Base-by-base conservation (phyloP, 164 flowering plant genomes). In the Macadamia integrifolia region DNA sequence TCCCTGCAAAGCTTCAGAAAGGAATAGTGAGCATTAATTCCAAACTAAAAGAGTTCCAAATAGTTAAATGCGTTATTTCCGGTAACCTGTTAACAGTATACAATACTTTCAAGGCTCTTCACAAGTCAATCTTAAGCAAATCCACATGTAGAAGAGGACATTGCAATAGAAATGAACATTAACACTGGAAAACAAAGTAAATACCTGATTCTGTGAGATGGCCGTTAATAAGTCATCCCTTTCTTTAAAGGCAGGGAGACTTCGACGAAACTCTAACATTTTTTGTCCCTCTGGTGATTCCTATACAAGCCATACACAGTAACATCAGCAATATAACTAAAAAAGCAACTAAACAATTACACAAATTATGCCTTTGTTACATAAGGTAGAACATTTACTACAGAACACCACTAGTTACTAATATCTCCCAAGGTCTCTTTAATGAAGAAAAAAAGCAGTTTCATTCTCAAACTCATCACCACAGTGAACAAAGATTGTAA, bases 201-300 rank as follows among this genome's bases (percentile, higher is more conserved):
- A 31, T 9, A 90, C 98, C 99, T 92, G 99, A 76, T 90, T 87
- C 60, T 77, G 72, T 43, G 86, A 83, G 74, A 94, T 88, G 66
- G 92, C 82, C 40, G 69, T 58, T 72, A 93, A 65, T 72, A 93
- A 71, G 57, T 84, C 79, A 82, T 86, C 92, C 81, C 80, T 90
- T 79, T 88, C 97, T 71, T 88, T 88, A 67, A 83, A 90, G 55
- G 90, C 86, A 66, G 99, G 99, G 43, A 94, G 93, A 63, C 82
- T 80, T 76, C 66, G 79, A 13, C 99, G 91, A 72, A 92, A 88
- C 71, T 88, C 84, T 64, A 77, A 76, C 85, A 92, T 85, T 69
- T 77, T 80, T 66, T 64, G 73, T 23, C 99, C 99, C 76, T 89
- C 92, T 12, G 78, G 75, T 66, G 96, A 88, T 68, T 86, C 89